phyloP scores from a whole-genome alignment of 225 moss, liverwort and hornwort species.

The Pseudoscleropodium purum region DNA sequence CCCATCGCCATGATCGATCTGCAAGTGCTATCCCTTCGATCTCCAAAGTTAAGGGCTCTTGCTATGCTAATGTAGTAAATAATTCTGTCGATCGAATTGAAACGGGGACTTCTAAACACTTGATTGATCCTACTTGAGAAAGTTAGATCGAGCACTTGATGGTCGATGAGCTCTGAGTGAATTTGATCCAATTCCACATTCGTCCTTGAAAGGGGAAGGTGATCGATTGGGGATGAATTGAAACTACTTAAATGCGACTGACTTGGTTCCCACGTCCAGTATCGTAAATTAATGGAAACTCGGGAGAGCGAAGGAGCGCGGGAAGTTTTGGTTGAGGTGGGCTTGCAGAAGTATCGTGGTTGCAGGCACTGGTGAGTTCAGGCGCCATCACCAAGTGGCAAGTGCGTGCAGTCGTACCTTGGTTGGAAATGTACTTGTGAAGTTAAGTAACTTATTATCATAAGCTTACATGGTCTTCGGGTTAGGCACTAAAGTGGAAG shows the following conservation, averaged over 20 bases:
- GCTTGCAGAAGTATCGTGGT: neutral
- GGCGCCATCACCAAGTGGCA: no score
- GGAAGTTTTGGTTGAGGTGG: neutral
- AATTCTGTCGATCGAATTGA: neutral
- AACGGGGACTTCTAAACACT: neutral
- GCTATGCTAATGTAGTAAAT: no score
- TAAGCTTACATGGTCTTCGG: neutral
- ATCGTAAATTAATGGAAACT: neutral
- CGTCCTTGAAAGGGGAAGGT: neutral
- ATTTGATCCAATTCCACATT: neutral
- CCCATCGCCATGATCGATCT: neutral
- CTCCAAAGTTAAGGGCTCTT: no score
- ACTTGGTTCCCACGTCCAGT: neutral
- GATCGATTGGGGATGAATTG: neutral
- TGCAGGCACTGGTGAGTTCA: neutral
- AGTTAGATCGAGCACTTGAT: neutral
- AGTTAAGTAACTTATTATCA: no score
- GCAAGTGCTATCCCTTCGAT: neutral
- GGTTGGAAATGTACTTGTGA: no score
- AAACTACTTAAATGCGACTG: neutral
- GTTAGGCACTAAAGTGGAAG: neutral
- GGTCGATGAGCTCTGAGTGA: neutral
- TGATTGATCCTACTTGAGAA: neutral
- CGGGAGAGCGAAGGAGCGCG: neutral
- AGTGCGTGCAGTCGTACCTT: no score